These are phyloP conservation scores for Elsinoe batatas DNA, from an alignment of 2,329 filamentous ascomycete species.

Conservation along the genomic window DNA sequence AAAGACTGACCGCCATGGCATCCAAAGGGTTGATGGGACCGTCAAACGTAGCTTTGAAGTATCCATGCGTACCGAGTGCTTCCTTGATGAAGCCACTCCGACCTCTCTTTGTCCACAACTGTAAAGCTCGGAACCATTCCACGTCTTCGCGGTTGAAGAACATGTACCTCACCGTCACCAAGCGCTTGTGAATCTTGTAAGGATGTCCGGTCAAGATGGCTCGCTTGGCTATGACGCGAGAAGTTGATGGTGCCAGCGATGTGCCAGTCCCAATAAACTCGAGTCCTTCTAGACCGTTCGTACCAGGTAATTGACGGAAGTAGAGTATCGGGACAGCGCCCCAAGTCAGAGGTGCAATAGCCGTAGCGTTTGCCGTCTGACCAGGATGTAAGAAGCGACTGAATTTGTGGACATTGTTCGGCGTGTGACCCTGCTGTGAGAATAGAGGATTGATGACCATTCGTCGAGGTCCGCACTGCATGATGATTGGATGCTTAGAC, in stretches of 20 bases:
- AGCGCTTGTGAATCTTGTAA: conserved; percentile 96
- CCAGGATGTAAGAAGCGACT: conserved; percentile 86
- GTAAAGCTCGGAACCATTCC: conserved; percentile 93
- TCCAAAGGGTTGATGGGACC: conserved; percentile 93
- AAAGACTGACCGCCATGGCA: conserved; percentile 70
- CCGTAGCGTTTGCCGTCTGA: conserved; percentile 77
- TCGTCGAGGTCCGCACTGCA: conserved; percentile 82
- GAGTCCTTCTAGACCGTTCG: conserved; percentile 23
- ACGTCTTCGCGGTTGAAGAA: conserved; percentile 97
- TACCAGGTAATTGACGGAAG: conserved; percentile 54
- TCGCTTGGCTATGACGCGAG: conserved; percentile 82
- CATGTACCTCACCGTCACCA: conserved; percentile 98
- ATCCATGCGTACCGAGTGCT: conserved; percentile 90
- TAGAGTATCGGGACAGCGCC: conserved; percentile 83
- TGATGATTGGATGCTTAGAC: conserved; percentile 82
- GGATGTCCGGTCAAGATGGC: conserved; percentile 91
- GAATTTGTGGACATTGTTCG: conserved; percentile 96
- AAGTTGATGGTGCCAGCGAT: conserved; percentile 62
- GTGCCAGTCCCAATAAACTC: conserved; percentile 80
- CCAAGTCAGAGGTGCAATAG: conserved; percentile 87
- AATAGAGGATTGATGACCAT: conserved; percentile 84
- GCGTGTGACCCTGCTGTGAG: conserved; percentile 78
- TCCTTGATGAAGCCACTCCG: conserved; percentile 90
- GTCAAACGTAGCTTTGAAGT: conserved; percentile 98
- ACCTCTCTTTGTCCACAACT: conserved; percentile 85